phyloP scores from a whole-genome alignment of 2,329 filamentous ascomycete genomes.

The Nemania sp. region DNA sequence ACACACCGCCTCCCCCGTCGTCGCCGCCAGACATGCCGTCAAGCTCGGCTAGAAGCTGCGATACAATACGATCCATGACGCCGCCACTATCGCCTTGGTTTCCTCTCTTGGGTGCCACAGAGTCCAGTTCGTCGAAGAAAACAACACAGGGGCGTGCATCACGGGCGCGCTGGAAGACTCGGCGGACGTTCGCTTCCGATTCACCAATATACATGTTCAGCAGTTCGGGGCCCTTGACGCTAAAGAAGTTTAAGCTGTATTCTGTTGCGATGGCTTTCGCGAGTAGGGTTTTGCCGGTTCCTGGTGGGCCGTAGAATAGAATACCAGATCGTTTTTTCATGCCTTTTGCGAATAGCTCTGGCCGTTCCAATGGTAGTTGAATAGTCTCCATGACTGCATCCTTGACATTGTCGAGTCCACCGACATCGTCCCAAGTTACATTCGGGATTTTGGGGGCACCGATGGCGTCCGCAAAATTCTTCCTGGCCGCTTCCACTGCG shows the following conservation, averaged over 20 bases:
- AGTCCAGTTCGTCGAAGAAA: conserved; percentile 92
- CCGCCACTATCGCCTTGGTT: conserved; percentile 97
- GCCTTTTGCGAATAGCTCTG: conserved; percentile 92
- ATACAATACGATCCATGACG: conserved; percentile 98
- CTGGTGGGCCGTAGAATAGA: conserved; percentile 87
- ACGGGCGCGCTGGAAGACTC: conserved; percentile 84
- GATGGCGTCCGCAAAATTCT: conserved; percentile 97
- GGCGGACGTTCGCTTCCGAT: conserved; percentile 86
- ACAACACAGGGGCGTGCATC: conserved; percentile 88
- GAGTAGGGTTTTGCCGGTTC: conserved; percentile 89
- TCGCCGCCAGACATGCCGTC: conserved; percentile 97
- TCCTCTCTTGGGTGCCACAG: conserved; percentile 91
- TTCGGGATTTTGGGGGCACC: conserved; percentile 98
- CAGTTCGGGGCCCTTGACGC: conserved; percentile 86
- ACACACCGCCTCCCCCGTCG: conserved; percentile 79
- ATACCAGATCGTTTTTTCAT: conserved; percentile 98
- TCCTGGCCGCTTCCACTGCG: conserved; percentile 93
- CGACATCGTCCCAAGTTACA: conserved; percentile 94
- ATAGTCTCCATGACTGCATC: conserved; percentile 97
- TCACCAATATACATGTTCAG: conserved; percentile 97
- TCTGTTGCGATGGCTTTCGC: conserved; percentile 93
- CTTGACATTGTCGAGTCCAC: conserved; percentile 90
- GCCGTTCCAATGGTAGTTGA: conserved; percentile 85
- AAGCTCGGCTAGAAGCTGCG: conserved; percentile 88
- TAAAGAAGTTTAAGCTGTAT: conserved; percentile 93